Percentiles rank a stretch among this genome's conserved stretches.
phyloP scores from a whole-genome alignment of 2,329 filamentous ascomycete species.

The Apiospora kogelbergensis region DNA sequence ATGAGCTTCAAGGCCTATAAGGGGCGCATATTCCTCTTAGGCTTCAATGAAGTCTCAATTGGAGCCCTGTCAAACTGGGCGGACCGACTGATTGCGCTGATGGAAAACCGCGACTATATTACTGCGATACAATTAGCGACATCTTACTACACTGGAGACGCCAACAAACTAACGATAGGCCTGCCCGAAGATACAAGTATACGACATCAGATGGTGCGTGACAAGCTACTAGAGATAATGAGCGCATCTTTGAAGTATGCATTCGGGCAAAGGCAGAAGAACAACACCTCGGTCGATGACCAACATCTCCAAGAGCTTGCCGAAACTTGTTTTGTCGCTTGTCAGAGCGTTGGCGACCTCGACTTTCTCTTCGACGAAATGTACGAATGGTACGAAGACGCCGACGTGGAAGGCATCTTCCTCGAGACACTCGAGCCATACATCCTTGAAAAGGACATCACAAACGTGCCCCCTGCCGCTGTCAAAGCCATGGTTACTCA shows the following conservation, averaged over 20 bases:
- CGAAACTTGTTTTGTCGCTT: slow-evolving; percentile 80
- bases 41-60: slow-evolving; percentile 91
- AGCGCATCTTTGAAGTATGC: slow-evolving; percentile 87
- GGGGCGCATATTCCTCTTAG: slow-evolving; percentile 84
- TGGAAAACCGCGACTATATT: slow-evolving; percentile 97
- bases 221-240: slow-evolving; percentile 92
- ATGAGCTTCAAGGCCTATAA: slow-evolving; percentile 98
- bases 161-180: slow-evolving; percentile 93
- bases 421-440: slow-evolving; percentile 86
- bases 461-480: slow-evolving; percentile 73
- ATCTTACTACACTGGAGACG: slow-evolving; percentile 85
- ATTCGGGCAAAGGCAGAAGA: slow-evolving; percentile 66
- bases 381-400: slow-evolving; percentile 86
- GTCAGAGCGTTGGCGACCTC: slow-evolving; percentile 71
- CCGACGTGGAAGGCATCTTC: slow-evolving; percentile 71
- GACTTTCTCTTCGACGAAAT: slow-evolving; percentile 91
- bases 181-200: slow-evolving; percentile 78
- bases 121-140: slow-evolving; percentile 87
- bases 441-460: slow-evolving; percentile 76
- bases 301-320: slow-evolving; percentile 74
- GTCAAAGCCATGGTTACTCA: slow-evolving; percentile 84
- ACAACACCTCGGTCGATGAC: slow-evolving; percentile 46
- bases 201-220: slow-evolving; percentile 78
- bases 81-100: slow-evolving; percentile 85
- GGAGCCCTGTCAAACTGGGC: slow-evolving; percentile 97